phyloP scores from a whole-genome alignment of 148 eudicot species.

The Vaccinium corymbosum region DNA sequence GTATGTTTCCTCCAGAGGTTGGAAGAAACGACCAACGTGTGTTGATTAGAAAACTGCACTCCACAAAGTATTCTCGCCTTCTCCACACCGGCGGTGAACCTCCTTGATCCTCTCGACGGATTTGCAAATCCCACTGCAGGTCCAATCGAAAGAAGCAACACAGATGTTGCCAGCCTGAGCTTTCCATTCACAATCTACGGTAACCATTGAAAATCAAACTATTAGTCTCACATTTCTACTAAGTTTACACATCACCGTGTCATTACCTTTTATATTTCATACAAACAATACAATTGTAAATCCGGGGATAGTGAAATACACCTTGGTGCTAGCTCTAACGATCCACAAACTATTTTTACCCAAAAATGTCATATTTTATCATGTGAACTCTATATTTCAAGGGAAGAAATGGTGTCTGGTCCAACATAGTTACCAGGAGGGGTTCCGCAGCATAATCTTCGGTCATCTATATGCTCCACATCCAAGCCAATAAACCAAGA shows the following conservation, averaged over 20 bases:
- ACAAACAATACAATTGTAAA: background rate
- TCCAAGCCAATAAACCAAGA: conserved; percentile 56
- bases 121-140: conserved; percentile 44
- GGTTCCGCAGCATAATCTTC: conserved; percentile 50
- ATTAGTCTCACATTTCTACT: conserved; percentile 6
- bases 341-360: no score
- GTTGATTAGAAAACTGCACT: conserved; percentile 21
- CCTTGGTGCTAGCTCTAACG: background rate
- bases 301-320: background rate
- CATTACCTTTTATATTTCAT: background rate
- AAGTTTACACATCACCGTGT: background rate
- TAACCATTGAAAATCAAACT: conserved; percentile 6
- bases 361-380: no score
- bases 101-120: conserved; percentile 46
- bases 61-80: conserved; percentile 40
- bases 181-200: conserved; percentile 47
- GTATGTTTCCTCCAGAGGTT: conserved; percentile 24
- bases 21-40: conserved; percentile 14
- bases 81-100: conserved; percentile 48
- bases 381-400: background rate
- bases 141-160: conserved; percentile 50
- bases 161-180: conserved; percentile 49
- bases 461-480: conserved; percentile 50
- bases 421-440: conserved; percentile 35
- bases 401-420: background rate